Conservation (phyloP, 176 grass and related monocot species). For the Musa beccarii region DNA sequence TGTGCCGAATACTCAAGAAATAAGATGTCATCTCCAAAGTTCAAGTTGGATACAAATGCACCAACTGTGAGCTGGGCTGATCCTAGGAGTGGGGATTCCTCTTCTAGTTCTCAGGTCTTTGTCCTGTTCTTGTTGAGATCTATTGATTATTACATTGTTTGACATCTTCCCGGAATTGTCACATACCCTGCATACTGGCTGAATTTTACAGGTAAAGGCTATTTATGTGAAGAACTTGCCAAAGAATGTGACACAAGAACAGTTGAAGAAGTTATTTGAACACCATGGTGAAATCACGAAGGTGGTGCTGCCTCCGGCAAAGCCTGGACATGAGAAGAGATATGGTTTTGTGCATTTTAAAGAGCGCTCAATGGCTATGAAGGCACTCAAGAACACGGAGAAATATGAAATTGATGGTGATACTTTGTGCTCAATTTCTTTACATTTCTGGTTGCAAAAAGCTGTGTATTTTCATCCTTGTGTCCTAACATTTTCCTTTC, state of each 20-base stretch:
- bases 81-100: slow-evolving; percentile 45
- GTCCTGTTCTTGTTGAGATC: slow-evolving; percentile 2
- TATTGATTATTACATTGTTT: slow-evolving; percentile 8
- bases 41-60: slow-evolving; percentile 72
- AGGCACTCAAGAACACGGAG: slow-evolving; percentile 60
- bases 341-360: slow-evolving; percentile 96
- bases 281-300: slow-evolving; percentile 75
- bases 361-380: slow-evolving; percentile 59
- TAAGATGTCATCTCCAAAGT: slow-evolving; percentile 68
- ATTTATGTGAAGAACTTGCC: slow-evolving; percentile 95
- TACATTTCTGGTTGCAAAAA: not conserved
- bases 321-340: slow-evolving; percentile 71
- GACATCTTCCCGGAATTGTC: slow-evolving; percentile 16
- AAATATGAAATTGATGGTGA: slow-evolving; percentile 81
- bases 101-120: slow-evolving; percentile 52
- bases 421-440: not conserved
- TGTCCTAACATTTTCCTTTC: slow-evolving; percentile 1
- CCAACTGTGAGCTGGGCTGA: slow-evolving; percentile 87
- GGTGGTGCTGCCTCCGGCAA: slow-evolving; percentile 70
- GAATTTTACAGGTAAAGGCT: slow-evolving; percentile 51
- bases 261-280: slow-evolving; percentile 66
- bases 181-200: not conserved
- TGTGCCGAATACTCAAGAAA: slow-evolving; percentile 83
- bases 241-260: slow-evolving; percentile 56
- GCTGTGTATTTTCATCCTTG: not conserved